These are phyloP conservation scores for Colletotrichum musae DNA, from an alignment of 2,329 filamentous ascomycete genomes.

Conservation along the genomic window DNA sequence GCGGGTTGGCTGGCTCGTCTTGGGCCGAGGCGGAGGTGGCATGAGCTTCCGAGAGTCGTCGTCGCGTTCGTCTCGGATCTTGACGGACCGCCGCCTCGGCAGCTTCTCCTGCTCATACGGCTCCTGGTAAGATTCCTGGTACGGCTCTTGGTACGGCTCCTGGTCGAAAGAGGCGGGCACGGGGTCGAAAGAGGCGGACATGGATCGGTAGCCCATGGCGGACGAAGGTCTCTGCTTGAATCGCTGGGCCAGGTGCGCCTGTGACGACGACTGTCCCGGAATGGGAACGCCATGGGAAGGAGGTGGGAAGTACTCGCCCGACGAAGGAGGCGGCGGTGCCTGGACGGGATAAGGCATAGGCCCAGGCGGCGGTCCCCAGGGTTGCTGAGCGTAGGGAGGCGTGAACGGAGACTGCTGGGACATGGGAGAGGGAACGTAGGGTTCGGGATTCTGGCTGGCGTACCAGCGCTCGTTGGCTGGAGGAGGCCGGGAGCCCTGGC, in stretches of 20 bases:
- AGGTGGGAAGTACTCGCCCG: conserved; percentile 39
- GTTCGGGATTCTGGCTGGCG: conserved; percentile 21
- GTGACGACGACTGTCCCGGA: conserved; percentile 36
- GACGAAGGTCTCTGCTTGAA: conserved; percentile 51
- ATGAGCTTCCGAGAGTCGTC: conserved; percentile 63
- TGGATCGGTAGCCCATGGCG: conserved; percentile 56
- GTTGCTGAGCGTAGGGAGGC: conserved; percentile 24
- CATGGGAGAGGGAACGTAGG: conserved; percentile 23
- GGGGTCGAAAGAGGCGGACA: conserved; percentile 48
- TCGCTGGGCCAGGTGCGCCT: conserved; percentile 42
- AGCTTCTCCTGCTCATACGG: conserved; percentile 57
- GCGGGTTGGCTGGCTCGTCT: conserved; percentile 45
- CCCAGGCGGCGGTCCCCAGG: conserved; percentile 30
- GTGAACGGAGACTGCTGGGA: conserved; percentile 29
- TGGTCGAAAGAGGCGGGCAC: conserved; percentile 41
- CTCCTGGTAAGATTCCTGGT: conserved; percentile 58
- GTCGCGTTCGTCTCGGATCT: conserved; percentile 57
- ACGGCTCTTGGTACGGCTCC: conserved; percentile 56
- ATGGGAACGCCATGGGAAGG: conserved; percentile 44
- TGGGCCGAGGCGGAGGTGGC: conserved; percentile 58
- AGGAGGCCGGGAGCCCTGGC: conserved; percentile 40
- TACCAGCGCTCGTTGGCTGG: conserved; percentile 41
- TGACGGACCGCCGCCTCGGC: conserved; percentile 59
- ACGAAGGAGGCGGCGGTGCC: conserved; percentile 6
- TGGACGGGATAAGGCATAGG: conserved; percentile 28